phyloP scores from a whole-genome alignment of 208 protist genomes.

The Zelonia costaricensis region DNA sequence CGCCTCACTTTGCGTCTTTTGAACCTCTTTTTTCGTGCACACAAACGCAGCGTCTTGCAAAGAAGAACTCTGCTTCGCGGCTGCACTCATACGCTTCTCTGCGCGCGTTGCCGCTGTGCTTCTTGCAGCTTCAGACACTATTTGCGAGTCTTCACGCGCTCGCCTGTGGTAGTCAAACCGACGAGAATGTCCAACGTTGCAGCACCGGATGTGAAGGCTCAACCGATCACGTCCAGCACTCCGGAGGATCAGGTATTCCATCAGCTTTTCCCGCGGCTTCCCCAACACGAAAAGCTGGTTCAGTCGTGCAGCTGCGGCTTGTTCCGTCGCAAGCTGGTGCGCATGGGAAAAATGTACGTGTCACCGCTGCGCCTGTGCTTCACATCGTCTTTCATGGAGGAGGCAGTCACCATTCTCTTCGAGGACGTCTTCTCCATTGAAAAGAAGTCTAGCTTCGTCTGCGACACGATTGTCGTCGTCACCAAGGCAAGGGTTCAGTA shows the following conservation, averaged over 20 bases:
- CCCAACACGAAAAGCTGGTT: conserved; percentile 45
- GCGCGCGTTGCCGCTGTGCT: too few species aligned
- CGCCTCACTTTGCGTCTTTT: too few species aligned
- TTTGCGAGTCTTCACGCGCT: too few species aligned
- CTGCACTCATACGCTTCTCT: too few species aligned
- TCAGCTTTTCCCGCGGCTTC: conserved; percentile 44
- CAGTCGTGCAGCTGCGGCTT: conserved; percentile 51
- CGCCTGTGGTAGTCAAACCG: too few species aligned
- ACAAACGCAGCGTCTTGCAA: too few species aligned
- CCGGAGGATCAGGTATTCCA: conserved; percentile 48
- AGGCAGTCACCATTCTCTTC: conserved; percentile 38
- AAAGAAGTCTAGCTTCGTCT: conserved; percentile 44
- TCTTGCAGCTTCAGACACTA: too few species aligned
- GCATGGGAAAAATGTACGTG: conserved; percentile 60
- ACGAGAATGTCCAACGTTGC: conserved; percentile 8
- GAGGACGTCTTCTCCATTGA: conserved; percentile 42
- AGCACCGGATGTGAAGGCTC: conserved; percentile 1
- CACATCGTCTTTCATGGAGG: conserved; percentile 50
- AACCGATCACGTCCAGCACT: conserved; percentile 23
- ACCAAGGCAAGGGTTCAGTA: conserved; percentile 23
- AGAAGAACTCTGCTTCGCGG: too few species aligned
- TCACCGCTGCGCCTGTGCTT: conserved; percentile 60
- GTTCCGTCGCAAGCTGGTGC: conserved; percentile 35
- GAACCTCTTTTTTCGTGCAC: too few species aligned
- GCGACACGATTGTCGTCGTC: conserved; percentile 39